These are phyloP conservation scores for Xylaria sp. DNA, from an alignment of 2,329 filamentous ascomycete species.

Conservation along the genomic window DNA sequence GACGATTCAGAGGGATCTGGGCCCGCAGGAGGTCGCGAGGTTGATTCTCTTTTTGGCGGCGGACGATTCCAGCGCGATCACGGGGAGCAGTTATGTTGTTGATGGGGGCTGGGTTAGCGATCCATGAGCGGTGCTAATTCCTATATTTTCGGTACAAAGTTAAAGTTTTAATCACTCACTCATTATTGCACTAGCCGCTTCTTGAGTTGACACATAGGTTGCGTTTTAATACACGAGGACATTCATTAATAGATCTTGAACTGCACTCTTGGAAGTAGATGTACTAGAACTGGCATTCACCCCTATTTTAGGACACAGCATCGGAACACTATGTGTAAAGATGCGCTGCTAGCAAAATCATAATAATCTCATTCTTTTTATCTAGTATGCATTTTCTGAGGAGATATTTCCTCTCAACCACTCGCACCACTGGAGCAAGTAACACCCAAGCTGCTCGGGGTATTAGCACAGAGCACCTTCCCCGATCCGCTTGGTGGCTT, in stretches of 20 bases:
- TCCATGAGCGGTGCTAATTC: conserved; percentile 23
- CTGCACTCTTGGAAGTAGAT: too few relatives aligned
- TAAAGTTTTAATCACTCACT: background rate
- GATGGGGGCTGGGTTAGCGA: conserved; percentile 53
- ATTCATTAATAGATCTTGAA: too few relatives aligned
- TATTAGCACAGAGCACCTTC: conserved; percentile 33
- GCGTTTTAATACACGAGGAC: too few relatives aligned
- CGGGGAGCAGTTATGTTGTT: conserved; percentile 56
- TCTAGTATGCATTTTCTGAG: background rate
- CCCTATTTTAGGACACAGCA: too few relatives aligned
- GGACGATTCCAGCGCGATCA: conserved; percentile 60
- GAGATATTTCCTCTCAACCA: background rate
- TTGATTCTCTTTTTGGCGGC: conserved; percentile 59
- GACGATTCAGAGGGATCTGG: conserved; percentile 55
- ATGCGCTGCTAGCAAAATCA: too few relatives aligned
- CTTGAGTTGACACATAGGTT: too few relatives aligned
- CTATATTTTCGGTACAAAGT: too few relatives aligned
- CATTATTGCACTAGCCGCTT: too few relatives aligned
- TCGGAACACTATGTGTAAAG: too few relatives aligned
- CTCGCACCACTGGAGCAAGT: conserved; percentile 29
- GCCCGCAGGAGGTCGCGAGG: conserved; percentile 58
- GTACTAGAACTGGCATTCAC: too few relatives aligned
- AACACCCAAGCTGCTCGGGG: conserved; percentile 27
- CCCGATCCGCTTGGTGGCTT: conserved; percentile 27
- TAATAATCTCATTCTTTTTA: too few relatives aligned